phyloP scores from a whole-genome alignment of 2,329 filamentous ascomycete species.

The Fusarium dimerum region DNA sequence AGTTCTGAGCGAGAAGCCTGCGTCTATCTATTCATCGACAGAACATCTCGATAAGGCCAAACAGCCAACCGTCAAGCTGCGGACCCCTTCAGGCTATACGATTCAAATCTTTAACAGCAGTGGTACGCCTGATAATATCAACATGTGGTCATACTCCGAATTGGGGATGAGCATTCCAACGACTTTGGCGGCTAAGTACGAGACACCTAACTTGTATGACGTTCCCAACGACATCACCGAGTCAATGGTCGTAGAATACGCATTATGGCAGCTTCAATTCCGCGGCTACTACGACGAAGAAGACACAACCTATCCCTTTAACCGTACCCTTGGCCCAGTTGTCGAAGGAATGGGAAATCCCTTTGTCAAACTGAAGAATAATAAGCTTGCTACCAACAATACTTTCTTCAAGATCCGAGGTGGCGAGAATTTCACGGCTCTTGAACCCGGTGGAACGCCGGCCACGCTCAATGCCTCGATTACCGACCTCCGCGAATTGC shows the following conservation, averaged over 20 bases:
- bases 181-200: not conserved
- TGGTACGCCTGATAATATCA: not conserved
- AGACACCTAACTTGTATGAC: not conserved
- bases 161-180: not conserved
- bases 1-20: conserved; percentile 7
- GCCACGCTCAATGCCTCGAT: not conserved
- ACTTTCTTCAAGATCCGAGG: conserved; percentile 6
- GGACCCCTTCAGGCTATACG: not conserved
- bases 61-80: not conserved
- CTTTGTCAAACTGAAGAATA: conserved; percentile 2
- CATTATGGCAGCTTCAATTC: conserved; percentile 5
- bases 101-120: not conserved
- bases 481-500: not conserved
- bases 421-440: not conserved
- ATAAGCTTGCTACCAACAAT: not conserved
- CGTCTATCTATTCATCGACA: not conserved
- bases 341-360: conserved; percentile 4
- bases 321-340: not conserved
- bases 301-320: not conserved
- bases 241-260: conserved; percentile 6
- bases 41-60: not conserved
- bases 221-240: not conserved
- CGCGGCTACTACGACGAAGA: not conserved
- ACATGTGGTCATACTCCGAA: not conserved
- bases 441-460: not conserved